Conservation (phyloP, 2,329 filamentous ascomycete species). For the Kalaharituber pfeilii region DNA sequence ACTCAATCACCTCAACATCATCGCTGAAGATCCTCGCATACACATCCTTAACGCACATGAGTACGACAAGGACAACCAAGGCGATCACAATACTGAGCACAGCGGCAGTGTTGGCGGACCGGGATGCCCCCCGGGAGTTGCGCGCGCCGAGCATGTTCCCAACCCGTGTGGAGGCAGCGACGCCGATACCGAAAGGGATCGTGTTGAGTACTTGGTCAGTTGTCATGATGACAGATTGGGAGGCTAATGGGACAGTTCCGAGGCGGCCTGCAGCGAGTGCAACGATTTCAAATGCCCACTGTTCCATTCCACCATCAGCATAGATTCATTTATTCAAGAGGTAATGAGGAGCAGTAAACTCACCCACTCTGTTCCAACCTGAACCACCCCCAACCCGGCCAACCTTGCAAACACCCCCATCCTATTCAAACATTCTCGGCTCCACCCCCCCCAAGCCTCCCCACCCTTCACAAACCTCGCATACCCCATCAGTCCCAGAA, state of each 20-base stretch:
- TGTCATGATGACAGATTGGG: slow-evolving; percentile 81
- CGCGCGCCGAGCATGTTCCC: slow-evolving; percentile 63
- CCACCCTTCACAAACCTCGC: slow-evolving; percentile 50
- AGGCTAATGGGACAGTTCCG: slow-evolving; percentile 61
- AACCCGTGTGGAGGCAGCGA: slow-evolving; percentile 59
- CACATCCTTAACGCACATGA: slow-evolving; percentile 53
- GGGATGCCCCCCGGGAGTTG: slow-evolving; percentile 45
- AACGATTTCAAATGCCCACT: slow-evolving; percentile 86
- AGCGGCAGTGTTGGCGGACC: slow-evolving; percentile 59
- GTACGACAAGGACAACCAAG: slow-evolving; percentile 43
- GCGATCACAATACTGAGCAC: slow-evolving; percentile 55
- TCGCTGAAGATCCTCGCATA: slow-evolving; percentile 72
- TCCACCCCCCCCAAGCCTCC: slow-evolving; percentile 65
- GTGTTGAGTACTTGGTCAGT: slow-evolving; percentile 53
- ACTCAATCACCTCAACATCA: slow-evolving; percentile 49
- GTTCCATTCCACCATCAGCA: neutral
- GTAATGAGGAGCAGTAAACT: too few relatives aligned
- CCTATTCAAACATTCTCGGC: slow-evolving; percentile 46
- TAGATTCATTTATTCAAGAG: too few relatives aligned
- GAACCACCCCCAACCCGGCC: slow-evolving; percentile 57
- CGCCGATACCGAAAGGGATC: slow-evolving; percentile 70
- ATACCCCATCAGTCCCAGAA: slow-evolving; percentile 57
- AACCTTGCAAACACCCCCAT: slow-evolving; percentile 54
- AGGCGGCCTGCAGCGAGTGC: slow-evolving; percentile 64
- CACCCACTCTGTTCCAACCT: slow-evolving; percentile 67